Evolutionary conservation across 2,329 filamentous ascomycete species (phyloP).

Genomic region (Xylaria sp.): DNA sequence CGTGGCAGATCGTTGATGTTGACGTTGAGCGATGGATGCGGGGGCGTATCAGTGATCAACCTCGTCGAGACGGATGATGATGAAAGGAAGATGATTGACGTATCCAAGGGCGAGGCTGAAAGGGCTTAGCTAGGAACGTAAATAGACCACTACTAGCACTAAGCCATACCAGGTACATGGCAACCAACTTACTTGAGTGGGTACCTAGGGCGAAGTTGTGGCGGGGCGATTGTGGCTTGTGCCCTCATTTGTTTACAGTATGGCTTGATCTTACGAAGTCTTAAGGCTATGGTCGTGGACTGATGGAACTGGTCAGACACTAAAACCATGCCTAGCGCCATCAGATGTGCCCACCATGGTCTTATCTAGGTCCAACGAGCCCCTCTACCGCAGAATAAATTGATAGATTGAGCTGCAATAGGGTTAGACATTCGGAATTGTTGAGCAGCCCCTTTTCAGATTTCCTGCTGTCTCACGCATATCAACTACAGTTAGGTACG

Average conservation of each 20-base stretch:
- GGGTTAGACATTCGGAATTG: background rate
- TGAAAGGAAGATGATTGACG: conserved; percentile 34
- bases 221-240: background rate
- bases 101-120: conserved; percentile 29
- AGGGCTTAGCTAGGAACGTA: background rate
- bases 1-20: conserved; percentile 59
- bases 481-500: too few species aligned
- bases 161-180: background rate
- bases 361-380: conserved; percentile 1
- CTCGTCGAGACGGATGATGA: conserved; percentile 27
- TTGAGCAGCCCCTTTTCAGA: background rate
- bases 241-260: background rate
- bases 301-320: background rate
- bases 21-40: background rate
- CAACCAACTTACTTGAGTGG: too few species aligned
- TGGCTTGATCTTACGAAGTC: background rate
- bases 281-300: too few species aligned
- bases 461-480: background rate
- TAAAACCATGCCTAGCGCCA: conserved; percentile 5
- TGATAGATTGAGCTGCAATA: background rate
- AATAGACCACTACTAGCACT: background rate
- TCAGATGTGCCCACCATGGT: conserved; percentile 17
- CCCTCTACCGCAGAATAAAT: background rate
- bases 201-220: background rate
- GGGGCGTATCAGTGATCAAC: background rate